These are phyloP conservation scores for Annulohypoxylon truncatum DNA, from an alignment of 2,329 filamentous ascomycete genomes.

Conservation along the genomic window DNA sequence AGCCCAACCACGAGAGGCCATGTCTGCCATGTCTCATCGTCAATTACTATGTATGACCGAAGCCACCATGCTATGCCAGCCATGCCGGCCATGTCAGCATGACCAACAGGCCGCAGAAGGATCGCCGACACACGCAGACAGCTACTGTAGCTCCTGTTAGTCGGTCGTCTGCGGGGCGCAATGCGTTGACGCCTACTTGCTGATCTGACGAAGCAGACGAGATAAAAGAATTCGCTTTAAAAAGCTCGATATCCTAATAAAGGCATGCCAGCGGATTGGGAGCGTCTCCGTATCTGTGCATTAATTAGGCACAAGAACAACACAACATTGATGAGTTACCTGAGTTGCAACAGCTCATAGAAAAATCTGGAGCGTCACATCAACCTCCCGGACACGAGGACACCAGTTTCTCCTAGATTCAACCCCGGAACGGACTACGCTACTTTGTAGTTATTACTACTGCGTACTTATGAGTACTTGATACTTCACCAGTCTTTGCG, in stretches of 20 bases:
- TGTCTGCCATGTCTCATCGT: slow-evolving; percentile 37
- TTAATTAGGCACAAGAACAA: slow-evolving; percentile 23
- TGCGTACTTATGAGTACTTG: slow-evolving; percentile 22
- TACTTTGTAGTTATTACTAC: slow-evolving; percentile 17
- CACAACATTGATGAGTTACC: slow-evolving; percentile 18
- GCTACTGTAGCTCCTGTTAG: slow-evolving; percentile 29
- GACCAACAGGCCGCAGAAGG: slow-evolving; percentile 47
- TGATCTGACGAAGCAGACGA: slow-evolving; percentile 22
- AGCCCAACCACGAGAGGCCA: slow-evolving; percentile 48
- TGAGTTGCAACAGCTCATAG: slow-evolving; percentile 34
- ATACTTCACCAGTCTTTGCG: slow-evolving; percentile 22
- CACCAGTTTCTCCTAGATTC: slow-evolving; percentile 20
- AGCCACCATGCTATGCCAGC: slow-evolving; percentile 38
- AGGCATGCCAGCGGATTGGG: slow-evolving; percentile 10
- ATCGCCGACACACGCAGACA: slow-evolving; percentile 47
- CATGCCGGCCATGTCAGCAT: slow-evolving; percentile 44
- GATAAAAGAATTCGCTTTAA: neutral
- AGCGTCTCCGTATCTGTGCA: slow-evolving; percentile 11
- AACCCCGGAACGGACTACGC: slow-evolving; percentile 15
- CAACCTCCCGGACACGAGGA: slow-evolving; percentile 30
- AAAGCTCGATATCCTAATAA: slow-evolving; percentile 13
- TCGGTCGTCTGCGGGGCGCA: slow-evolving; percentile 39
- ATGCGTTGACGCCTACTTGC: slow-evolving; percentile 33
- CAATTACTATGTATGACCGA: slow-evolving; percentile 37
- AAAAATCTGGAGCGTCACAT: slow-evolving; percentile 32